Evolutionary conservation across 371 early-diverging fungal species (phyloP).

Genomic region (Mucor racemosus): DNA sequence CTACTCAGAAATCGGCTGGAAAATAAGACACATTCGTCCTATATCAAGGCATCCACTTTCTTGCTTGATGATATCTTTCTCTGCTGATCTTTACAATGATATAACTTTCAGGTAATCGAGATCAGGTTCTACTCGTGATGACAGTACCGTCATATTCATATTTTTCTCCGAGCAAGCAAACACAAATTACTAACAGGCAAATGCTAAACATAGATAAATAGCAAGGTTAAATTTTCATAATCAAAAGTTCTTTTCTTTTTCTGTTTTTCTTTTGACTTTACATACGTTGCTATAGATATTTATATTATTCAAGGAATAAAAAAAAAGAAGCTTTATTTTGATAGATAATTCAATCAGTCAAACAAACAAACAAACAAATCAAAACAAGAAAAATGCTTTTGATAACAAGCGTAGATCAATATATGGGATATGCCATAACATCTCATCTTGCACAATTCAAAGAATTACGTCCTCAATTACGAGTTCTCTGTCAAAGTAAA

Average conservation of each 20-base stretch:
- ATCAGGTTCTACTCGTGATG: constrained; percentile 8
- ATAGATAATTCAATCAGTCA: not conserved
- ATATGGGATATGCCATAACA: constrained; percentile 43
- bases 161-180: constrained; percentile 22
- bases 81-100: not conserved
- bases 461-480: constrained; percentile 31
- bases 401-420: constrained; percentile 49
- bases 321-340: constrained; percentile 8
- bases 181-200: not conserved
- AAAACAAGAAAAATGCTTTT: constrained; percentile 35
- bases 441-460: constrained; percentile 42
- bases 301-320: not conserved
- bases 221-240: not conserved
- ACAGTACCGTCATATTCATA: not conserved
- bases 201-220: constrained; percentile 13
- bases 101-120: not conserved
- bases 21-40: not conserved
- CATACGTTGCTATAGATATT: not conserved
- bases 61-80: no score
- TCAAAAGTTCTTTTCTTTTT: constrained; percentile 1
- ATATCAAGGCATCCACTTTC: not conserved
- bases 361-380: constrained; percentile 6
- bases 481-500: constrained; percentile 39
- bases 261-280: not conserved
- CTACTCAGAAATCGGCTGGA: not conserved